Evolutionary conservation across 257 asterid species (phyloP).

Genomic region (Nicotiana tomentosiformis): DNA sequence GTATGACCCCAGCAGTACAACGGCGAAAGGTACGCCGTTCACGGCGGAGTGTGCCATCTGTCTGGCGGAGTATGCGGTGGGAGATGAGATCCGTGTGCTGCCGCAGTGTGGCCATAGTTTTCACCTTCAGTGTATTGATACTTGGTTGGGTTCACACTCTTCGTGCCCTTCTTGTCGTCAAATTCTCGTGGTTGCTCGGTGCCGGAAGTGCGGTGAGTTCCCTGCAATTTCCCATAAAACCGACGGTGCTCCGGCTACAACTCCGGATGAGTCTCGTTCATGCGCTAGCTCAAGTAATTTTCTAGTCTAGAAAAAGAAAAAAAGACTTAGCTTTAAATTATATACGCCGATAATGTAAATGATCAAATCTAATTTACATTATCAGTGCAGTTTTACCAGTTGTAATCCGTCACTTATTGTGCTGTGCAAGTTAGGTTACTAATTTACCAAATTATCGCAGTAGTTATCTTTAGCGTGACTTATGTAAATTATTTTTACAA

Average conservation of each 20-base stretch:
- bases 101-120: conserved; percentile 41
- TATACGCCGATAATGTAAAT: background rate
- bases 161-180: conserved; percentile 41
- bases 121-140: conserved; percentile 31
- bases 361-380: background rate
- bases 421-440: background rate
- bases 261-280: background rate
- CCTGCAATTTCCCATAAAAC: background rate
- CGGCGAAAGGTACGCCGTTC: background rate
- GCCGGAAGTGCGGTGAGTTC: conserved; percentile 27
- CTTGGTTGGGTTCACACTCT: conserved; percentile 38
- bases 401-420: background rate
- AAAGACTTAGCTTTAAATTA: background rate
- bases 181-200: conserved; percentile 18
- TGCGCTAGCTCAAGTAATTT: conserved; percentile 1
- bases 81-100: conserved; percentile 34
- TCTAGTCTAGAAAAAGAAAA: background rate
- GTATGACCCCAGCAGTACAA: conserved; percentile 18
- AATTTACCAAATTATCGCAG: background rate
- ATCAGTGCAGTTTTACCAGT: background rate
- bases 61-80: conserved; percentile 29
- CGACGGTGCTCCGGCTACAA: background rate
- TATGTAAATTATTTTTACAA: too few species aligned
- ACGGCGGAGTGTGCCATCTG: conserved; percentile 28
- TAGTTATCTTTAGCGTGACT: background rate